These are phyloP conservation scores for Amylocarpus encephaloides DNA, from an alignment of 2,329 filamentous ascomycete species.

Conservation along the genomic window DNA sequence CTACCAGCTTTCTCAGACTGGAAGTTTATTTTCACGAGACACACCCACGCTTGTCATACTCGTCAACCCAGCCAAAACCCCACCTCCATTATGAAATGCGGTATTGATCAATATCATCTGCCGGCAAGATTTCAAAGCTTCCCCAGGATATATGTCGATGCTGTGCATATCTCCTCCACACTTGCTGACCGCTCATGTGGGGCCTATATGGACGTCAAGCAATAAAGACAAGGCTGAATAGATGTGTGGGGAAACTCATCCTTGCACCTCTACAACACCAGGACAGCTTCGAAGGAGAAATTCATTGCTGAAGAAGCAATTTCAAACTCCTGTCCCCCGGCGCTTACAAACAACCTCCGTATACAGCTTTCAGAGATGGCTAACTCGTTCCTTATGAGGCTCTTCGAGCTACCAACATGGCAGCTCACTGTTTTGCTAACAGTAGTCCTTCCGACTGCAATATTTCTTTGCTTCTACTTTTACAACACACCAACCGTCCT, in stretches of 20 bases:
- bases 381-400: not conserved
- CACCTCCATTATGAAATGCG: not conserved
- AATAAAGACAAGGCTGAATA: not conserved
- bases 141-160: not conserved
- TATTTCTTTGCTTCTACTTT: conserved; percentile 15
- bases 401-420: not conserved
- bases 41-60: too few relatives aligned
- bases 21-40: too few relatives aligned
- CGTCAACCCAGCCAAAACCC: not conserved
- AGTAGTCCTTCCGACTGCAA: conserved; percentile 4
- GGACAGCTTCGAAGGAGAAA: too few relatives aligned
- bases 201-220: not conserved
- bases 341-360: too few relatives aligned
- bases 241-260: not conserved
- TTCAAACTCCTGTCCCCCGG: too few relatives aligned
- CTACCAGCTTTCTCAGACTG: too few relatives aligned
- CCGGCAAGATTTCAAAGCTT: too few relatives aligned
- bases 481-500: conserved; percentile 16
- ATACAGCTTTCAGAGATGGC: not conserved
- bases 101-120: not conserved
- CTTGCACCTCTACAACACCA: too few relatives aligned
- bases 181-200: not conserved
- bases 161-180: not conserved
- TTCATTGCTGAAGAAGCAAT: too few relatives aligned
- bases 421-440: not conserved